Percentiles rank a stretch among this genome's conserved stretches.
phyloP scores from a whole-genome alignment of 2,329 filamentous ascomycete species.

The Penicillium freii region DNA sequence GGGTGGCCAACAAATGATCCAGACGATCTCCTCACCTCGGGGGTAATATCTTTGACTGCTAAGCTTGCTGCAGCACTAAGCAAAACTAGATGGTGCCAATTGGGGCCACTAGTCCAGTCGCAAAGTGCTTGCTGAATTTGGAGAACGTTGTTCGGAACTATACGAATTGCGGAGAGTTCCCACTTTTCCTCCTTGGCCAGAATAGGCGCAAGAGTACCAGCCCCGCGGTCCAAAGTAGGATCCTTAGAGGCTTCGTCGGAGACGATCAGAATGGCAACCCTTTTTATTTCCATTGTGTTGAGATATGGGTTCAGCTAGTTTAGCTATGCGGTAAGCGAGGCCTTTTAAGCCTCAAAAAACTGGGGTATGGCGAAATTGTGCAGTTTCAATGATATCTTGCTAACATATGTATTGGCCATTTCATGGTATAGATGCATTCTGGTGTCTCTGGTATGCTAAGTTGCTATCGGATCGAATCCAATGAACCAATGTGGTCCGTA shows the following conservation, averaged over 20 bases:
- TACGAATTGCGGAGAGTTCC: background rate
- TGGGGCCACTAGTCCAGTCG: background rate
- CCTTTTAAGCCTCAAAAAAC: background rate
- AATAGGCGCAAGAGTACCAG: background rate
- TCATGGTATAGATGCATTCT: background rate
- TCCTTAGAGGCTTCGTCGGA: background rate
- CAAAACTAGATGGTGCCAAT: background rate
- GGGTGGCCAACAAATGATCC: background rate
- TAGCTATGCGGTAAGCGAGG: background rate
- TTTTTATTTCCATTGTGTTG: background rate
- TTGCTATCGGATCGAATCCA: background rate
- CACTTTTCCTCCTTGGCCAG: background rate
- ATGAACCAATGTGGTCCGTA: background rate
- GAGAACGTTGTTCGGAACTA: background rate
- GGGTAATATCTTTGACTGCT: background rate
- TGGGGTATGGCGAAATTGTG: background rate
- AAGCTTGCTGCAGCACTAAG: background rate
- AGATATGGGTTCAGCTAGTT: background rate
- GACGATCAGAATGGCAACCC: background rate
- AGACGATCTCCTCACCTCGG: background rate
- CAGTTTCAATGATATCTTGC: background rate
- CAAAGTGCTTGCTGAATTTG: background rate
- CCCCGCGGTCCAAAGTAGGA: background rate
- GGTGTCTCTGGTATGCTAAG: background rate
- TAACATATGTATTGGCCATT: background rate